Evolutionary conservation across 2,329 filamentous ascomycete genomes (phyloP).

Genomic region (Fusarium albidum): DNA sequence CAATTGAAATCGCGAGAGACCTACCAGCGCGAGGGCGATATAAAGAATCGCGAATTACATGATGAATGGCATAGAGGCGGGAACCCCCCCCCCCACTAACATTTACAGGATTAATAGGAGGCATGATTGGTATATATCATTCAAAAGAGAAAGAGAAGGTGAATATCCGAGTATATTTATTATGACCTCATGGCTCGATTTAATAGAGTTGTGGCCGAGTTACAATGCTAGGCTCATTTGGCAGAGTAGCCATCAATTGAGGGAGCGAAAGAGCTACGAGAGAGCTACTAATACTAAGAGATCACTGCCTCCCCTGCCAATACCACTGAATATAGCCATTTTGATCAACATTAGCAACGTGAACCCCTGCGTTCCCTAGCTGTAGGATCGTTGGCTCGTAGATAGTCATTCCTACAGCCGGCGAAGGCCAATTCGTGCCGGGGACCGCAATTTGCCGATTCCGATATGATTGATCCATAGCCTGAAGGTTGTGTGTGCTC

Average conservation of each 20-base stretch:
- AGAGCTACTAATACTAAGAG: not conserved
- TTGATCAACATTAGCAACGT: not conserved
- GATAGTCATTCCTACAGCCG: constrained; percentile 6
- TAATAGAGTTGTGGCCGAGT: not conserved
- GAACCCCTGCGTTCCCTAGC: not conserved
- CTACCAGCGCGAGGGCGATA: too few relatives aligned
- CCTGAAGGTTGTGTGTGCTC: not conserved
- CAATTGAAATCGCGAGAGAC: too few relatives aligned
- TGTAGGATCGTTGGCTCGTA: not conserved
- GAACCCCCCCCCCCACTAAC: not conserved
- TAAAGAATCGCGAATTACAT: too few relatives aligned
- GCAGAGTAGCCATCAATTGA: too few relatives aligned
- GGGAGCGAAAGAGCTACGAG: too few relatives aligned
- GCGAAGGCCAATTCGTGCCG: not conserved
- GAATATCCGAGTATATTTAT: not conserved
- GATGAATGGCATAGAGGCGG: not conserved
- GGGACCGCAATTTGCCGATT: not conserved
- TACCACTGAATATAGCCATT: not conserved
- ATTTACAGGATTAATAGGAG: not conserved
- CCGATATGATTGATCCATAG: not conserved
- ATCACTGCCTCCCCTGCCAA: constrained; percentile 1
- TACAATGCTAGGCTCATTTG: too few relatives aligned
- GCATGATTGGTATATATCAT: too few relatives aligned
- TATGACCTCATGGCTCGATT: not conserved
- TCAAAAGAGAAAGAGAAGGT: not conserved